Evolutionary conservation across 2,329 filamentous ascomycete species (phyloP).

Genomic region (Beauveria asiatica): DNA sequence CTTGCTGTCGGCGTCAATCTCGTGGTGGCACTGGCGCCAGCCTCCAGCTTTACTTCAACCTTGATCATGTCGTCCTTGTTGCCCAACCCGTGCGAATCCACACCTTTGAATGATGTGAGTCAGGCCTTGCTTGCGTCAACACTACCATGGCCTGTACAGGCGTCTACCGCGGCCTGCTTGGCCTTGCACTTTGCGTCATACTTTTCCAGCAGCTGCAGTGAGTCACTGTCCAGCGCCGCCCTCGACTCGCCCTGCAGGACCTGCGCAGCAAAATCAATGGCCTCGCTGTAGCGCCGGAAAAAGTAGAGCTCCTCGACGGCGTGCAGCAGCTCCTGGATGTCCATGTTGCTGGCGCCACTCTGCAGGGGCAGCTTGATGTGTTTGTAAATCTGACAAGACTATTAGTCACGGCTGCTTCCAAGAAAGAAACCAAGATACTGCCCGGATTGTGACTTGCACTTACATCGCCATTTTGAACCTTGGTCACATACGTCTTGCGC

Average conservation of each 20-base stretch:
- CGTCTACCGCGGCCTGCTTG: conserved; percentile 17
- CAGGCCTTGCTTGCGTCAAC: no score
- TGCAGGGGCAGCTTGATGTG: conserved; percentile 33
- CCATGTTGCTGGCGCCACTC: conserved; percentile 32
- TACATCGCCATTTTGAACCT: conserved; percentile 48
- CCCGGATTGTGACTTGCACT: not conserved
- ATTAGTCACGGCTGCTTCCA: no score
- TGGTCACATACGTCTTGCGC: conserved; percentile 35
- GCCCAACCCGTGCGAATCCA: no score
- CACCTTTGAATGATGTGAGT: no score
- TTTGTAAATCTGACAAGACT: conserved; percentile 13
- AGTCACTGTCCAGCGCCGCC: conserved; percentile 35
- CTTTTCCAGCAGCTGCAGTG: conserved; percentile 28
- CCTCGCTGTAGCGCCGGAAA: conserved; percentile 38
- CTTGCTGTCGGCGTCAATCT: no score
- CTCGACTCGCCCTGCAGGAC: conserved; percentile 25
- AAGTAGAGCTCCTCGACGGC: conserved; percentile 50
- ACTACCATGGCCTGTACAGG: no score
- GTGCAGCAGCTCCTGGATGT: conserved; percentile 43
- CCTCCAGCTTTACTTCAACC: no score
- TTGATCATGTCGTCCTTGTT: no score
- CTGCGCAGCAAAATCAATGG: conserved; percentile 29
- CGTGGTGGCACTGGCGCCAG: no score
- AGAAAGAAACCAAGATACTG: no score
- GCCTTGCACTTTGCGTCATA: conserved; percentile 36